These are phyloP conservation scores for Aspergillus cejpii DNA, from an alignment of 2,329 filamentous ascomycete species.

Conservation along the genomic window DNA sequence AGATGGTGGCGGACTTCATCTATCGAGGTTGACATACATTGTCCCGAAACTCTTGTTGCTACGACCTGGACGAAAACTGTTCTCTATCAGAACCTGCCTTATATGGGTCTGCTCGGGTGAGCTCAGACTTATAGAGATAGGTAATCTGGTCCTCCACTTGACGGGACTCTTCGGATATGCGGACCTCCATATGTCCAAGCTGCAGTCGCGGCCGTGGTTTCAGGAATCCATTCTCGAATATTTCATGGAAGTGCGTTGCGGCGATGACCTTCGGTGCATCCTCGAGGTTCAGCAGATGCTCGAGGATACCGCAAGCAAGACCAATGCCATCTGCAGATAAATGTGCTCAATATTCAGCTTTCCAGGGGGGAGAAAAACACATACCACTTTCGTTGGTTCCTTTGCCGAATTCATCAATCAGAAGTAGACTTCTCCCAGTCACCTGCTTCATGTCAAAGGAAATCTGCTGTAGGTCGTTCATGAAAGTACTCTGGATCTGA, in stretches of 20 bases:
- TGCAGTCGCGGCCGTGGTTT: constrained; percentile 41
- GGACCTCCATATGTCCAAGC: constrained; percentile 56
- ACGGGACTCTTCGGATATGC: constrained; percentile 38
- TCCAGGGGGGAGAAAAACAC: constrained; percentile 1
- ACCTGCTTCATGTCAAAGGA: constrained; percentile 67
- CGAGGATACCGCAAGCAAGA: constrained; percentile 55
- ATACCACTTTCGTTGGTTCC: constrained; percentile 55
- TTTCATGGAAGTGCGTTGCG: constrained; percentile 58
- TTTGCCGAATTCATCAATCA: constrained; percentile 90
- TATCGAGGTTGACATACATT: constrained; percentile 37
- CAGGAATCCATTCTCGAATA: constrained; percentile 50
- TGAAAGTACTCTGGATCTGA: constrained; percentile 58
- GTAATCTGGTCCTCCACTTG: constrained; percentile 50
- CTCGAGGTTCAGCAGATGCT: constrained; percentile 48
- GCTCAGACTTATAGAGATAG: constrained; percentile 60
- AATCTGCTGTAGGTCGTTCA: constrained; percentile 83
- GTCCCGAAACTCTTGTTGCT: constrained; percentile 79
- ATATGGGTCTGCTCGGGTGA: background rate
- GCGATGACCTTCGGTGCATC: constrained; percentile 54
- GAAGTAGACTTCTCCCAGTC: constrained; percentile 67
- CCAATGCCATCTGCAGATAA: constrained; percentile 53
- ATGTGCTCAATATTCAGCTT: background rate
- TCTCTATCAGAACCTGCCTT: background rate
- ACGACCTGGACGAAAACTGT: constrained; percentile 53
- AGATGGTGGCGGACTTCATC: no score